phyloP scores from a whole-genome alignment of 805 yeast genomes.

The Zygosaccharomyces pseudorouxii region DNA sequence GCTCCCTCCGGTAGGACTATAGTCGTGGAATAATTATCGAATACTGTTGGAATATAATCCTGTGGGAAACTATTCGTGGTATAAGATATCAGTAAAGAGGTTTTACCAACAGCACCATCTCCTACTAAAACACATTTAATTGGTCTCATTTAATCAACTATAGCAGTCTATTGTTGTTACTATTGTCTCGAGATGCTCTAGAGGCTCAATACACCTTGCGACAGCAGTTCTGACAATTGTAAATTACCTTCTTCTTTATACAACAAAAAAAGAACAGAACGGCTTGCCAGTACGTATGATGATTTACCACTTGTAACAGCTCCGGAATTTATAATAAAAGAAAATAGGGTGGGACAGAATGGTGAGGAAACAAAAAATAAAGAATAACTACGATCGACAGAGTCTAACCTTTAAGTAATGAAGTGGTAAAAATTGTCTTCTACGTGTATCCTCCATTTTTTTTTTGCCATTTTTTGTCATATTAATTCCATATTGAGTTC shows the following conservation, averaged over 20 bases:
- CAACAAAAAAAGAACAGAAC: too few relatives aligned
- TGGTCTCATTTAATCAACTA: constrained; percentile 54
- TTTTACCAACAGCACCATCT: constrained; percentile 94
- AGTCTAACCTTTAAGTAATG: constrained; percentile 1
- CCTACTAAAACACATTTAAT: constrained; percentile 93
- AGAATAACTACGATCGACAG: not conserved
- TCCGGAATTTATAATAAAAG: not conserved
- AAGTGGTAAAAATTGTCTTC: not conserved
- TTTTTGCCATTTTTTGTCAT: constrained; percentile 1
- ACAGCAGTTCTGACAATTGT: too few relatives aligned
- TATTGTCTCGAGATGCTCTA: not conserved
- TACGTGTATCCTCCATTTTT: constrained; percentile 4
- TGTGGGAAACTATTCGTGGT: constrained; percentile 91
- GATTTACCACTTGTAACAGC: not conserved
- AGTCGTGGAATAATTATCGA: constrained; percentile 85
- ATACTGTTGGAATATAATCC: constrained; percentile 91
- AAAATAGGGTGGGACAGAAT: not conserved
- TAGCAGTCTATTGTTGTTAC: too few relatives aligned
- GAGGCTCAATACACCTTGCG: not conserved
- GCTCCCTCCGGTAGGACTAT: constrained; percentile 44
- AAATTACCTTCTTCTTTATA: too few relatives aligned
- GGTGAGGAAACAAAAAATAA: not conserved
- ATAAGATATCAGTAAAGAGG: constrained; percentile 80
- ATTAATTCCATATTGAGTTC: not conserved
- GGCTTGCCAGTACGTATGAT: not conserved